These are phyloP conservation scores for Termitomyces sp. DNA, from an alignment of 768 basidiomycete genomes.

Conservation along the genomic window DNA sequence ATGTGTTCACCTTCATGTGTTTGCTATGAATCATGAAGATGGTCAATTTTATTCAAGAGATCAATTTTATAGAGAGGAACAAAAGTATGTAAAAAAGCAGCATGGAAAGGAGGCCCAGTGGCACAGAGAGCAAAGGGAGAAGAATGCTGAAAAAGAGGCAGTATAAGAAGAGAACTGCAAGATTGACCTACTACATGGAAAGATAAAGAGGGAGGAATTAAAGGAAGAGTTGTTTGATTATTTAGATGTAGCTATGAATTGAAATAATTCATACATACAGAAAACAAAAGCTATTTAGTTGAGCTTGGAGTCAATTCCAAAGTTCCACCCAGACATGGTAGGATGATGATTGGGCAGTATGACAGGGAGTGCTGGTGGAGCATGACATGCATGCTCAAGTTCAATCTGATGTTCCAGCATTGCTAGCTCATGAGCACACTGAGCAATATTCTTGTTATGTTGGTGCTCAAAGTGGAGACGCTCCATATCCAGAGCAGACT, in stretches of 20 bases:
- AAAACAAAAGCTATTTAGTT: not conserved
- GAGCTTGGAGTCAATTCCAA: not conserved
- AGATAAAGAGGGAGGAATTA: slow-evolving; percentile 18
- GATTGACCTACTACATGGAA: slow-evolving; percentile 14
- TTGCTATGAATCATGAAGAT: slow-evolving; percentile 14
- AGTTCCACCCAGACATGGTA: not conserved
- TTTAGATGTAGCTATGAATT: not conserved
- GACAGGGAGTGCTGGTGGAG: no score
- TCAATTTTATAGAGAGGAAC: not conserved
- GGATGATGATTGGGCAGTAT: no score
- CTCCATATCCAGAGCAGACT: not conserved
- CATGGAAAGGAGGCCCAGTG: not conserved
- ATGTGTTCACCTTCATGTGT: slow-evolving; percentile 28
- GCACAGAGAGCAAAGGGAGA: not conserved
- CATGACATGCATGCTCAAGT: not conserved
- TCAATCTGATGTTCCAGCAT: not conserved
- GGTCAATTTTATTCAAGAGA: not conserved
- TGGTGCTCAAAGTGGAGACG: not conserved
- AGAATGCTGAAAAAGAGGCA: not conserved
- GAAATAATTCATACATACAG: not conserved
- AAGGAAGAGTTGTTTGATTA: slow-evolving; percentile 10
- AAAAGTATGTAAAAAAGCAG: not conserved
- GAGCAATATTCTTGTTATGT: not conserved
- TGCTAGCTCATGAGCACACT: not conserved
- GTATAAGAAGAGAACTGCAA: slow-evolving; percentile 3